phyloP scores from a whole-genome alignment of 495 filamentous ascomycete species.

The Hypoxylon lenormandii region DNA sequence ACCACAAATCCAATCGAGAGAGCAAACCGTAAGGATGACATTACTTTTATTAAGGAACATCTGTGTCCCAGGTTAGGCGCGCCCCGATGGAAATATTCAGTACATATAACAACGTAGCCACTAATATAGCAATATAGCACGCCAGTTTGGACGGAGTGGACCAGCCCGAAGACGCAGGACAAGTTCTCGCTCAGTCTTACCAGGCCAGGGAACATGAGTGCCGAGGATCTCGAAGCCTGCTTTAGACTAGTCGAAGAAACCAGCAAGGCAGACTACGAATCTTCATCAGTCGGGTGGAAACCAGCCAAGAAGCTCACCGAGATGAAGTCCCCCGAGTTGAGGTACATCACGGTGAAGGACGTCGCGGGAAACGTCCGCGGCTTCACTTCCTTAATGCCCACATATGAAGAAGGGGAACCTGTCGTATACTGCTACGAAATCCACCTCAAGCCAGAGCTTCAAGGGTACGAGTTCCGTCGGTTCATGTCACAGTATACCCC shows the following conservation, averaged over 20 bases:
- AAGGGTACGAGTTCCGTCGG: conserved; percentile 52
- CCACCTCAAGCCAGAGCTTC: conserved; percentile 70
- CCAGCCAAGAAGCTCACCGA: conserved; percentile 75
- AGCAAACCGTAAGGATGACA: conserved; percentile 60
- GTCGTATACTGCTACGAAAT: conserved; percentile 92
- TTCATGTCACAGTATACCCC: background rate
- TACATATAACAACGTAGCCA: background rate
- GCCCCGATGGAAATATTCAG: background rate
- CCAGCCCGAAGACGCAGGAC: conserved; percentile 55
- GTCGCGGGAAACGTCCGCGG: conserved; percentile 59
- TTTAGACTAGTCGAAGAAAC: conserved; percentile 78
- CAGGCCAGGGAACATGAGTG: conserved; percentile 60
- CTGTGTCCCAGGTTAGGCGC: conserved; percentile 55
- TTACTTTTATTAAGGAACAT: conserved; percentile 60
- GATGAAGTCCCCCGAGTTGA: conserved; percentile 78
- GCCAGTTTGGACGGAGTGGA: conserved; percentile 60
- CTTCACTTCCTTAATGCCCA: conserved; percentile 86
- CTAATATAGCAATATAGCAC: conserved; percentile 30
- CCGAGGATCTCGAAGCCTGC: conserved; percentile 71
- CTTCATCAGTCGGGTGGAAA: conserved; percentile 76
- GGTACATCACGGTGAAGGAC: conserved; percentile 71
- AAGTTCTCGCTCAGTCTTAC: conserved; percentile 62
- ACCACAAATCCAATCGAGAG: conserved; percentile 56
- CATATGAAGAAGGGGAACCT: conserved; percentile 77
- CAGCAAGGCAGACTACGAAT: conserved; percentile 72